Base-by-base conservation (phyloP, 2,329 filamentous ascomycete species). In the Aureobasidium vineae region DNA sequence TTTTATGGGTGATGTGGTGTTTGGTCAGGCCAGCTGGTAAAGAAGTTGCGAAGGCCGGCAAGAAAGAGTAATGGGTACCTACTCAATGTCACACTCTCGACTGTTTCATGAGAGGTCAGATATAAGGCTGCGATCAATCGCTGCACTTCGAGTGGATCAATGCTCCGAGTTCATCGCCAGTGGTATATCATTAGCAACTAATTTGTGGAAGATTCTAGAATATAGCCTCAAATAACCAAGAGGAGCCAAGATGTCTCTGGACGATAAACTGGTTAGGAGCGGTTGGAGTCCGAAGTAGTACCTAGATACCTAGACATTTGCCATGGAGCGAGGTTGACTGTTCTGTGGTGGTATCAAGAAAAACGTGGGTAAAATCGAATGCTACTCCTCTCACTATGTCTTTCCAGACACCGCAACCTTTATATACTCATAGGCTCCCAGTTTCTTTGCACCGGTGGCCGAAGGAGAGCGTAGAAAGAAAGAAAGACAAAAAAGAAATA, bases 1-100 rank as follows among this genome's bases (percentile, higher is more conserved):
- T 82, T 70, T 69, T 74, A 65, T 81, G 79, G 74, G 70, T 83
- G 54, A 75, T 74, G 61, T 81, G 78, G 78, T 64, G 49, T 28
- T 19, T 54, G 47, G 26, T 38, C 13, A 64, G 19, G 36, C 38
- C 49, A 45, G 19, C 26, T 13, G 13, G 40, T 2, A 45, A 19
- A 19, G 16, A 1, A 15, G 8, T 19, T 45, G 5, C 21, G 5
- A 43, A 59, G 40, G 40, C 7, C 21, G 54, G 26, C 5, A 59
- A 59, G 26, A 59, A 38, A 5, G 54, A 59, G 40, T 45, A 21
- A 59, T 21, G 0, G 15, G 8, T 23, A 15, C 31, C 38, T 21
- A 6, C 31, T 36, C n/a, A 15, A 16, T 11, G n/a, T 36, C 5
- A 33, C 31, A 31, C 7, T 33, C 8, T n/a, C 49, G 16, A 33